Percentiles rank a stretch among this genome's conserved stretches.
Conservation (phyloP, 306 rosid genomes). For the Astragalus membranaceus region DNA sequence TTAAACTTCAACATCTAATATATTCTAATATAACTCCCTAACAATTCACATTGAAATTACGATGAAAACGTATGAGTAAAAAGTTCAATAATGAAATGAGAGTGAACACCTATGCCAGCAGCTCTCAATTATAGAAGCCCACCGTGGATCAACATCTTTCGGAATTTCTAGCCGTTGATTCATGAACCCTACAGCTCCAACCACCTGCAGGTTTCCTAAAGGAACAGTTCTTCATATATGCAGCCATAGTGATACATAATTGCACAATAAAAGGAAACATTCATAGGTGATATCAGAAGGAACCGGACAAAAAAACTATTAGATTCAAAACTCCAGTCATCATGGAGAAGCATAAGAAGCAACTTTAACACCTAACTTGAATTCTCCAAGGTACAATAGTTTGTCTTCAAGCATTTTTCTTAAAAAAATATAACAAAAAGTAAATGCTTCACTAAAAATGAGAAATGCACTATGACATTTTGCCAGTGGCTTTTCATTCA, state of each 20-base stretch:
- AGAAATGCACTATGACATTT: background rate
- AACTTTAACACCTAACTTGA: background rate
- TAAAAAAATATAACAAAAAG: background rate
- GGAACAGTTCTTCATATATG: conserved; percentile 39
- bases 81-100: conserved; percentile 1
- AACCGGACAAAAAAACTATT: background rate
- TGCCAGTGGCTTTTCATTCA: background rate
- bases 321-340: background rate
- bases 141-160: conserved; percentile 71
- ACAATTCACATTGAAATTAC: background rate
- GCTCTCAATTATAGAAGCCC: conserved; percentile 85
- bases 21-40: background rate
- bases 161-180: conserved; percentile 91
- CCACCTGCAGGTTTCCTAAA: conserved; percentile 71
- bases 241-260: conserved; percentile 3
- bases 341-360: background rate
- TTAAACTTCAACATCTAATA: no score
- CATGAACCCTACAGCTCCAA: conserved; percentile 99
- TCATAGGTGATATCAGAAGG: background rate
- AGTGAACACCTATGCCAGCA: conserved; percentile 76
- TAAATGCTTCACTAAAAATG: background rate
- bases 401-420: background rate
- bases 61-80: background rate
- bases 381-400: background rate
- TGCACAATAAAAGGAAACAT: background rate